phyloP scores from a whole-genome alignment of 768 basidiomycete species.

The Tylopilus sp. region DNA sequence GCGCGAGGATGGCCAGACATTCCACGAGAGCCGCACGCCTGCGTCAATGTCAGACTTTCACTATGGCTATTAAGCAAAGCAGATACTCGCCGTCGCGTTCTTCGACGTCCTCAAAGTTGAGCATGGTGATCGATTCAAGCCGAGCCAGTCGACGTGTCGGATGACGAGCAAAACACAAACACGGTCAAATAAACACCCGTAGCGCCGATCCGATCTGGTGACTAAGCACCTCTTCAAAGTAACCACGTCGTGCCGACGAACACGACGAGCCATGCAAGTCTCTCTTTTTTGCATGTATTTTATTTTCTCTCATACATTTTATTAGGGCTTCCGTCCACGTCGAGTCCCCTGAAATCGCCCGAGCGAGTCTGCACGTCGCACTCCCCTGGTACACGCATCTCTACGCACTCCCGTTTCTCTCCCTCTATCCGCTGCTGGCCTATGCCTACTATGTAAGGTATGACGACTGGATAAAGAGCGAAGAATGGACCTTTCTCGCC shows the following conservation, averaged over 20 bases:
- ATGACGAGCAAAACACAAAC: conserved; percentile 14
- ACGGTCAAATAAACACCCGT: conserved; percentile 14
- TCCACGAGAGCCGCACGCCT: conserved; percentile 98
- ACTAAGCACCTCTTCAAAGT: neutral
- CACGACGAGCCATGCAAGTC: conserved; percentile 20
- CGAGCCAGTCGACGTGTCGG: conserved; percentile 27
- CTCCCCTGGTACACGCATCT: conserved; percentile 69
- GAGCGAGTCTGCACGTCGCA: conserved; percentile 61
- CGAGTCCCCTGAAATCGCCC: conserved; percentile 62
- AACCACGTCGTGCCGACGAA: too few species aligned
- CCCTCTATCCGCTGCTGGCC: conserved; percentile 75
- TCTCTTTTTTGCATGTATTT: neutral
- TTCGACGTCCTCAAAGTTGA: conserved; percentile 95
- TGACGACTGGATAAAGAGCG: conserved; percentile 85
- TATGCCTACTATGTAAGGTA: conserved; percentile 93
- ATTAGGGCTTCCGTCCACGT: conserved; percentile 47
- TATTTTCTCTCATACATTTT: neutral
- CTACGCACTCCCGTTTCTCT: conserved; percentile 76
- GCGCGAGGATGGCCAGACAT: conserved; percentile 96
- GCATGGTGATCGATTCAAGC: conserved; percentile 41
- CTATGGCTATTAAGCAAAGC: neutral
- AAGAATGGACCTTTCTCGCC: conserved; percentile 97
- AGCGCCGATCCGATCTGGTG: neutral
- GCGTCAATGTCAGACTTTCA: neutral
- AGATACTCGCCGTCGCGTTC: conserved; percentile 80